phyloP scores from a whole-genome alignment of 441 rosid species.

The Erysimum cheiri region DNA sequence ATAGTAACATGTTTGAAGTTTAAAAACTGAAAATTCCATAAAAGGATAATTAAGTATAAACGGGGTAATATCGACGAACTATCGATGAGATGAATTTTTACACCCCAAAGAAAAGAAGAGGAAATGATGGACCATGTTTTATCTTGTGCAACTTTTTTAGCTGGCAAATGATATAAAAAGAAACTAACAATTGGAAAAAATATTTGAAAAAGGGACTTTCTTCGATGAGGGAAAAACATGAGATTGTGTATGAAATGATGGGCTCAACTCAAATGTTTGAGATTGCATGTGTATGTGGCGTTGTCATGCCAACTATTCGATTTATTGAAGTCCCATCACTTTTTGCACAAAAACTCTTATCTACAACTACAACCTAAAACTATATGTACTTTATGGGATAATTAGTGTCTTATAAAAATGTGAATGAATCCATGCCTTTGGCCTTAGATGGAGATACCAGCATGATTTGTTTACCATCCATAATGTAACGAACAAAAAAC shows the following conservation, averaged over 20 bases:
- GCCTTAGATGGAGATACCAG: not conserved
- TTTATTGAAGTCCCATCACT: constrained; percentile 34
- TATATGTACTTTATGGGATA: not conserved
- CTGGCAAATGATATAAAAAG: constrained; percentile 36
- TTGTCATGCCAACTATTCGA: constrained; percentile 42
- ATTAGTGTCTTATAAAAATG: not conserved
- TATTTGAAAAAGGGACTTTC: constrained; percentile 32
- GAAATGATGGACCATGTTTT: constrained; percentile 43
- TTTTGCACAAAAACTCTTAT: constrained; percentile 22
- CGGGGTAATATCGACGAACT: constrained; percentile 1
- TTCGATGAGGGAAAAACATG: constrained; percentile 36
- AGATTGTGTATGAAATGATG: constrained; percentile 49
- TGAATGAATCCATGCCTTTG: constrained; percentile 8
- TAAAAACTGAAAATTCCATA: not conserved
- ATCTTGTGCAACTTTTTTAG: constrained; percentile 46
- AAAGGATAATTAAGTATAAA: not conserved
- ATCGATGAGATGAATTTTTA: constrained; percentile 17
- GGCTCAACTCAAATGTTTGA: constrained; percentile 45
- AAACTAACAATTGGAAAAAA: not conserved
- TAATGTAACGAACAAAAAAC: not conserved
- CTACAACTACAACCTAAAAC: constrained; percentile 7
- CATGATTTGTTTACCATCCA: constrained; percentile 7
- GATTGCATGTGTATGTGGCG: constrained; percentile 45
- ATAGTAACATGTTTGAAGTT: not conserved
- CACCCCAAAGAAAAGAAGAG: not conserved